Evolutionary conservation across 768 basidiomycete species (phyloP).

Genomic region (Tulasnella sp.): DNA sequence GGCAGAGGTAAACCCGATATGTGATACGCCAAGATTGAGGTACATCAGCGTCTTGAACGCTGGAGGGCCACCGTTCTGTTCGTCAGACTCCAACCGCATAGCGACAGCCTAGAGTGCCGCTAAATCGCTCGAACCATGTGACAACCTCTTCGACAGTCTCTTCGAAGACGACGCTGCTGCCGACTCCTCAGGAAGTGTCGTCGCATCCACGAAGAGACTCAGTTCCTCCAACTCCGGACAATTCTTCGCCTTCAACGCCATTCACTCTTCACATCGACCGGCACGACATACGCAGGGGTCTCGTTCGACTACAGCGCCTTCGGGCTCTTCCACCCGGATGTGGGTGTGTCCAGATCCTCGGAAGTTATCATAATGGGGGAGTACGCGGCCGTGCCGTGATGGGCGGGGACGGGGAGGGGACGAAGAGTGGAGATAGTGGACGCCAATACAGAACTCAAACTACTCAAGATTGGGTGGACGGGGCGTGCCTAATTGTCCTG

Average conservation of each 20-base stretch:
- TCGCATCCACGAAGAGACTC: constrained; percentile 3
- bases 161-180: background rate
- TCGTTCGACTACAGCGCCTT: constrained; percentile 9
- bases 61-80: background rate
- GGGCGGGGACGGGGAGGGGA: background rate
- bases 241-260: background rate
- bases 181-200: background rate
- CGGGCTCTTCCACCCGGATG: background rate
- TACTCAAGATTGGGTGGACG: constrained; percentile 78
- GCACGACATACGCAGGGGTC: constrained; percentile 2
- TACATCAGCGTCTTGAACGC: constrained; percentile 1
- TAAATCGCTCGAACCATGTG: background rate
- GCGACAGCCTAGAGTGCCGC: background rate
- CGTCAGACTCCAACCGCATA: background rate
- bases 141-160: too few species aligned
- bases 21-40: constrained; percentile 10
- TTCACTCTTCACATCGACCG: constrained; percentile 3
- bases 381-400: constrained; percentile 5
- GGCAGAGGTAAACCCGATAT: background rate
- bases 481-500: background rate
- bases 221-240: constrained; percentile 7
- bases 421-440: constrained; percentile 32
- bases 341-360: background rate
- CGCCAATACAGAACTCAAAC: constrained; percentile 64
- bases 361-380: constrained; percentile 3